A percentile compares a stretch with the other conserved stretches of the same genome.
Evolutionary conservation across 345 rosid species (phyloP).

Genomic region (Corchorus olitorius): DNA sequence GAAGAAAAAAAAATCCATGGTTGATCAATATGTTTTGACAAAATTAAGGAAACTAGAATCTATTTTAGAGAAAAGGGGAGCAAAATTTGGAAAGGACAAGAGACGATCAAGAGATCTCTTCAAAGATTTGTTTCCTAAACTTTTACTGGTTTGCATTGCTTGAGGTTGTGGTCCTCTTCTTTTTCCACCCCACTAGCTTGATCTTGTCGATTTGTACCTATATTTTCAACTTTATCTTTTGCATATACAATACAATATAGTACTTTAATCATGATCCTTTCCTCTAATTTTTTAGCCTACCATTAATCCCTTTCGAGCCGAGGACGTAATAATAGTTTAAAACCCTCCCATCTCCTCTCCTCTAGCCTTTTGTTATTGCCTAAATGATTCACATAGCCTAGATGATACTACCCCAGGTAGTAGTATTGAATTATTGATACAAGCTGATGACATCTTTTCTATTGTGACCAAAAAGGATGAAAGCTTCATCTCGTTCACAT

Average conservation of each 20-base stretch:
- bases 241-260: too few relatives aligned
- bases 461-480: not conserved
- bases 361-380: not conserved
- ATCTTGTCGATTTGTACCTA: not conserved
- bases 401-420: not conserved
- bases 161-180: not conserved
- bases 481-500: not conserved
- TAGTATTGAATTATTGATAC: not conserved
- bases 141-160: not conserved
- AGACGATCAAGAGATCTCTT: not conserved
- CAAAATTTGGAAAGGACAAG: not conserved
- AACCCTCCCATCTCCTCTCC: too few relatives aligned
- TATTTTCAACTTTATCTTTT: not conserved
- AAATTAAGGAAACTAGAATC: not conserved
- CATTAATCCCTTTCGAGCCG: too few relatives aligned
- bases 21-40: not conserved
- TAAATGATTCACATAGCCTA: not conserved
- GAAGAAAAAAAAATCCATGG: not conserved
- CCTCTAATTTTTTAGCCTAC: too few relatives aligned
- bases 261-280: too few relatives aligned
- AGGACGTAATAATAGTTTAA: too few relatives aligned
- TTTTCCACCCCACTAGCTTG: not conserved
- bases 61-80: not conserved
- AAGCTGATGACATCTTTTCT: not conserved
- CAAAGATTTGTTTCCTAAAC: not conserved